Conservation (phyloP, 2,329 filamentous ascomycete genomes). For the Scytalidium lignicola region DNA sequence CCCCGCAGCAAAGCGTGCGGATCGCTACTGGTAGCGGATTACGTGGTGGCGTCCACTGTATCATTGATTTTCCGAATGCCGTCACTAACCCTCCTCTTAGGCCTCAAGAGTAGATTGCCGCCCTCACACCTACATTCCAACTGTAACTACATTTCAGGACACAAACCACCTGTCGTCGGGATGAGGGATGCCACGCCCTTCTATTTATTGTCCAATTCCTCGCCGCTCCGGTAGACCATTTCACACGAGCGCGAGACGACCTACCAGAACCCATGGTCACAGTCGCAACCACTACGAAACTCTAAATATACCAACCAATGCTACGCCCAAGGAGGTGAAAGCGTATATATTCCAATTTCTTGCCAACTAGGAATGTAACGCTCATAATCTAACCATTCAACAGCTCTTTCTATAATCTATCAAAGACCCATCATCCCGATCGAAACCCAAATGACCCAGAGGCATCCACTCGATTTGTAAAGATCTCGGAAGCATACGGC, state of each 20-base stretch:
- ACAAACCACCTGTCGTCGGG: conserved; percentile 28
- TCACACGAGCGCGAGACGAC: conserved; percentile 34
- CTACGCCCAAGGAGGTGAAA: conserved; percentile 75
- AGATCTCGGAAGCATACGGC: conserved; percentile 79
- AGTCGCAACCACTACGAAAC: conserved; percentile 73
- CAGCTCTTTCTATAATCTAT: conserved; percentile 82
- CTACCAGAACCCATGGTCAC: conserved; percentile 24
- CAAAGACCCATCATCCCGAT: conserved; percentile 90
- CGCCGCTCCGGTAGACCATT: conserved; percentile 29
- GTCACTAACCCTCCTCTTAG: conserved; percentile 3
- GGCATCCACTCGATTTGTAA: conserved; percentile 72
- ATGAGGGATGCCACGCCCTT: conserved; percentile 61
- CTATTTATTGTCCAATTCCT: conserved; percentile 14
- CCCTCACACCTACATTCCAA: background rate
- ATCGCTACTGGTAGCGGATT: background rate
- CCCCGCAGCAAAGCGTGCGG: background rate
- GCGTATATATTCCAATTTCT: conserved; percentile 45
- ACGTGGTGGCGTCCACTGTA: background rate
- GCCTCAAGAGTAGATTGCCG: background rate
- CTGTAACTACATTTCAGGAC: background rate
- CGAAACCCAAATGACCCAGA: conserved; percentile 71
- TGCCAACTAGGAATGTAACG: conserved; percentile 1
- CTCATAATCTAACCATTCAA: background rate
- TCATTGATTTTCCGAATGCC: conserved; percentile 3
- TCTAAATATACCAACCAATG: conserved; percentile 64